Conservation (phyloP, 495 filamentous ascomycete species). For the Hypoxylon trugodes region DNA sequence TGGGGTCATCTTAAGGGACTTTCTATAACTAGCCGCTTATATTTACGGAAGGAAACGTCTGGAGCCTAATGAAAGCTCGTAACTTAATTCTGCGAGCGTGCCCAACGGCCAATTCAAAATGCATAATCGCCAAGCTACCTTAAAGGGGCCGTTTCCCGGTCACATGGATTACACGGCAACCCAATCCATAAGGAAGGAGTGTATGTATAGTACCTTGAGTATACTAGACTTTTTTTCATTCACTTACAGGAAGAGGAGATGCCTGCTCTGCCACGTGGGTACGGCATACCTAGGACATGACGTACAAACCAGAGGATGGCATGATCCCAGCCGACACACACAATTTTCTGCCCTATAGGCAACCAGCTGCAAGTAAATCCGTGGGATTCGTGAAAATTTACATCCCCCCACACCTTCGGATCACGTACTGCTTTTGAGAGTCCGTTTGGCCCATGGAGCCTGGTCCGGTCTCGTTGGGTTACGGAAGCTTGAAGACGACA, state of each 20-base stretch:
- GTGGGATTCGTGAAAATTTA: slow-evolving; percentile 13
- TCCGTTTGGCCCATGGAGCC: not conserved
- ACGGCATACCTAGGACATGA: slow-evolving; percentile 21
- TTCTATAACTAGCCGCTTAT: not conserved
- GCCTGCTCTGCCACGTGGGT: slow-evolving; percentile 36
- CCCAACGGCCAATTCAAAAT: slow-evolving; percentile 27
- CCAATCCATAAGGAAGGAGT: slow-evolving; percentile 12
- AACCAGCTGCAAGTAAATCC: slow-evolving; percentile 10
- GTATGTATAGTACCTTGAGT: slow-evolving; percentile 25
- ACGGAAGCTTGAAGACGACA: not conserved
- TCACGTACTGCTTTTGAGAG: slow-evolving; percentile 10
- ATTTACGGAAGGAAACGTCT: not conserved
- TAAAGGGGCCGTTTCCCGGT: slow-evolving; percentile 12
- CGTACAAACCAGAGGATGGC: slow-evolving; percentile 24
- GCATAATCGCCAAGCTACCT: slow-evolving; percentile 26
- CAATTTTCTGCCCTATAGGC: slow-evolving; percentile 19
- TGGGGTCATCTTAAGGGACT: not conserved
- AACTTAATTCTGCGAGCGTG: slow-evolving; percentile 28
- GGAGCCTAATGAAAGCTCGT: slow-evolving; percentile 19
- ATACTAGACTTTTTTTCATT: slow-evolving; percentile 9
- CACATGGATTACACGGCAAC: slow-evolving; percentile 18
- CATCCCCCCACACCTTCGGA: slow-evolving; percentile 25
- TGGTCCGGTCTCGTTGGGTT: not conserved
- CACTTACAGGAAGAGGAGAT: slow-evolving; percentile 9
- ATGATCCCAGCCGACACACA: slow-evolving; percentile 12